Evolutionary conservation across 352 stramenopile species (phyloP).

Genomic region (Phytophthora megakarya): DNA sequence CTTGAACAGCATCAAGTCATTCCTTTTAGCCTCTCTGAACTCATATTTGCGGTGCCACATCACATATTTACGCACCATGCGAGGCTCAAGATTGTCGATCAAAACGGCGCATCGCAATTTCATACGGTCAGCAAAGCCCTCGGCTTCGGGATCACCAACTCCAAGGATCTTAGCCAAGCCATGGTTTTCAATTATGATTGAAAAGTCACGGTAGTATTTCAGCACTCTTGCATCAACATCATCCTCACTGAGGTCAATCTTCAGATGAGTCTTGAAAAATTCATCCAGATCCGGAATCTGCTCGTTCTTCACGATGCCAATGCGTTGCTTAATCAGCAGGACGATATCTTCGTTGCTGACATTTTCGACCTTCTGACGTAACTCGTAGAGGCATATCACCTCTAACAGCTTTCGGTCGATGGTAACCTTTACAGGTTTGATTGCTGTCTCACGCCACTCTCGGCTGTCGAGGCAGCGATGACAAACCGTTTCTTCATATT

Average conservation of each 20-base stretch:
- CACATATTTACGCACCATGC: background rate
- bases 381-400: background rate
- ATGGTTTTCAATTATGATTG: background rate
- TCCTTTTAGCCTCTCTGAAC: background rate
- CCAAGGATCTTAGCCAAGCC: background rate
- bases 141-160: background rate
- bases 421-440: background rate
- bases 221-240: background rate
- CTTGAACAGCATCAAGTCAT: background rate
- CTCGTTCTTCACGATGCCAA: conserved; percentile 1
- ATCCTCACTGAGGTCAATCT: background rate
- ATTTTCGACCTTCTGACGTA: background rate
- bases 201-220: background rate
- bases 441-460: background rate
- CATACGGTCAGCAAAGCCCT: background rate
- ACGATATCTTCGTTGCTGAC: background rate
- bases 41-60: background rate
- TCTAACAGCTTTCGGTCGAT: background rate
- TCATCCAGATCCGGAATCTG: background rate
- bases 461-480: background rate
- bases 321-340: background rate
- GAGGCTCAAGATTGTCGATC: background rate
- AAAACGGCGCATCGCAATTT: background rate
- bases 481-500: background rate
- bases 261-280: background rate